Base-by-base conservation (phyloP, 768 basidiomycete genomes). In the Jaapia argillacea region DNA sequence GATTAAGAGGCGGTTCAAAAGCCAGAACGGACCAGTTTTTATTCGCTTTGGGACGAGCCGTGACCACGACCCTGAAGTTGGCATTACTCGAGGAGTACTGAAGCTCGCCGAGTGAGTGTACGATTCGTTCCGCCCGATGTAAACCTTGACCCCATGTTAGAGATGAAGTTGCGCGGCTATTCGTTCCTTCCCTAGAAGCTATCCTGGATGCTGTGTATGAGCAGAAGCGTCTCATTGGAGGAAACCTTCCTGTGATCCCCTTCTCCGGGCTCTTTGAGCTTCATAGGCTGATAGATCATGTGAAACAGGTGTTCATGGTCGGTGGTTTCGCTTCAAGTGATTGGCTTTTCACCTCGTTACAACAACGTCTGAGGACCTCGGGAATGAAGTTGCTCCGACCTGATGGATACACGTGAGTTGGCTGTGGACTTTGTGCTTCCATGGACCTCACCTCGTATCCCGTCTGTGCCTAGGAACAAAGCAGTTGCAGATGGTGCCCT, bases 351-450 rank as follows among this genome's bases (percentile, higher is more conserved):
- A 38, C 10, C 10, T 10, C 10, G 10, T 22, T 38, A 22, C 37
- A 21, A 7, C 10, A 21, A 10, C 10, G 22, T 10, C 21, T 38
- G 10, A 6, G 13, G 20, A 21, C 13, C 21, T 12, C 10, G 7
- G 21, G 21, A 7, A 38, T 21, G 13, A 21, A 10, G 20, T 13
- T 38, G 13, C 7, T 7, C 21, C 37, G 37, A 7, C 37, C 37
- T 7, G 37, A 38, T 21, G 37, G 37, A 10, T 22, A 38, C 37
- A 38, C 37, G 37, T 38, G 22, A 38, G 37, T 22, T 33, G 28
- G 28, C 28, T 10, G 37, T 38, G 22, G 7, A 22, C 37, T 21
- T 21, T 13, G 22, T 38, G n/a, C 28, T 10, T 33, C 28, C 10
- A 33, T 33, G 28, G 28, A 10, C 10, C 28, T 33, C 10, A 33